These are phyloP conservation scores for Byssochlamys sp. DNA, from an alignment of 2,329 filamentous ascomycete genomes.

Conservation along the genomic window DNA sequence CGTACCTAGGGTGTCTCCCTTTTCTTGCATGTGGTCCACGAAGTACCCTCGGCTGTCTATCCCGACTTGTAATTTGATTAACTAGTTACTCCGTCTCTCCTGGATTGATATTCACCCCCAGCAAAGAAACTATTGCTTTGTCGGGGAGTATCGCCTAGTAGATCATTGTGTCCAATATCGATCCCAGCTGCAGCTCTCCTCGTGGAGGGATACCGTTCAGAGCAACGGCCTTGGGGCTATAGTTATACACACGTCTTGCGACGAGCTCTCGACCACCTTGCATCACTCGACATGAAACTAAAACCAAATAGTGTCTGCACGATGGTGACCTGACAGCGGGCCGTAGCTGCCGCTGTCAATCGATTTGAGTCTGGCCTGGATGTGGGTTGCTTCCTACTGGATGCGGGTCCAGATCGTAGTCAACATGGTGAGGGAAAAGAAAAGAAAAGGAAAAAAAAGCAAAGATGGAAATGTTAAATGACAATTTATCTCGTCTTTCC, in stretches of 20 bases:
- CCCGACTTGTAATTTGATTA: background rate
- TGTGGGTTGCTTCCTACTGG: background rate
- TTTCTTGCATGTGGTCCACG: background rate
- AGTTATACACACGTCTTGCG: background rate
- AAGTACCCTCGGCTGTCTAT: background rate
- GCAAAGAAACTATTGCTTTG: background rate
- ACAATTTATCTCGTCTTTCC: background rate
- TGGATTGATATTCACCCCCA: background rate
- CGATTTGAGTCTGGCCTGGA: background rate
- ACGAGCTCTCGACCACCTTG: background rate
- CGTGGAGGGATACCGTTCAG: background rate
- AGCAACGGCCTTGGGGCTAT: background rate
- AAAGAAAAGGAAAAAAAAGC: too few species aligned
- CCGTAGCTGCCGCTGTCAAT: background rate
- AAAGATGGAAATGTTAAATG: background rate
- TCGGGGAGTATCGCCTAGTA: background rate
- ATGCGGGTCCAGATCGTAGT: background rate
- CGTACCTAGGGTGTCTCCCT: background rate
- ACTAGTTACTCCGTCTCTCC: background rate
- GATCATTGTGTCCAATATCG: background rate
- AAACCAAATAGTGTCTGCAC: background rate
- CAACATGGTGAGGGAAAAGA: too few species aligned
- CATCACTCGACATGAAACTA: background rate
- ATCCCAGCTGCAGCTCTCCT: background rate
- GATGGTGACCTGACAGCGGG: background rate